Evolutionary conservation across 768 basidiomycete species (phyloP), one percentile per base, ranked within the genome.

Genomic region (Tubosaeta sp.): DNA sequence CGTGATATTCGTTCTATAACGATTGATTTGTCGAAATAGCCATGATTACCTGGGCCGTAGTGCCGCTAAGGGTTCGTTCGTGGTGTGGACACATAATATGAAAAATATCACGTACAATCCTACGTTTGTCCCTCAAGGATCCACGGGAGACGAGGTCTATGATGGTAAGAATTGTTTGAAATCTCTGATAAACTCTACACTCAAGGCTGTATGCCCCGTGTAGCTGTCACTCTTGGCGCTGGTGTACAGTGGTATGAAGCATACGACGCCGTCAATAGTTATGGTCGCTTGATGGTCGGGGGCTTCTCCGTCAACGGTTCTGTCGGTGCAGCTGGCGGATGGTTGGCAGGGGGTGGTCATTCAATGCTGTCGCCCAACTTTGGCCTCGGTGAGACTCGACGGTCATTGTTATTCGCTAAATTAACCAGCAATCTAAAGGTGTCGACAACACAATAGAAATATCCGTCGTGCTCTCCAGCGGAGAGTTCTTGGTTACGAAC

Each of bases 281-380:
- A 74, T n/a, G 68, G 66, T 0, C 70, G 73, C 5, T 59, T 72
- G 39, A 64, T 81, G 18, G 69, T 80, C 6, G 81, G 81, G 6
- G 79, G 74, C 8, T n/a, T 69, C 6, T 71, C 71, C 8, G 12
- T 32, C 0, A 68, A 69, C 6, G 76, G 70, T 19, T 71, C 76
- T 6, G 67, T 80, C 4, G 79, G 76, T 32, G 72, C 78, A 6
- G 71, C 73, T 7, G 79, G 77, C 31, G 79, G 80, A 22, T 81
- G 77, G 74, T 49, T 76, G 1, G 66, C 70, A 30, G 80, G 80
- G n/a, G 79, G 76, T 2, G 77, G 80, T 4, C 78, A 81, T 46
- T 74, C 74, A 43, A 58, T 27, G 5, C 56, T 78, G 1, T 66
- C 76, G 0, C 70, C 76, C 6, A 58, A 38, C 7, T 69, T 71